Percentiles rank a stretch among this genome's conserved stretches.
These are phyloP conservation scores for Castanea crenata DNA, from an alignment of 306 rosid genomes.

Conservation along the genomic window DNA sequence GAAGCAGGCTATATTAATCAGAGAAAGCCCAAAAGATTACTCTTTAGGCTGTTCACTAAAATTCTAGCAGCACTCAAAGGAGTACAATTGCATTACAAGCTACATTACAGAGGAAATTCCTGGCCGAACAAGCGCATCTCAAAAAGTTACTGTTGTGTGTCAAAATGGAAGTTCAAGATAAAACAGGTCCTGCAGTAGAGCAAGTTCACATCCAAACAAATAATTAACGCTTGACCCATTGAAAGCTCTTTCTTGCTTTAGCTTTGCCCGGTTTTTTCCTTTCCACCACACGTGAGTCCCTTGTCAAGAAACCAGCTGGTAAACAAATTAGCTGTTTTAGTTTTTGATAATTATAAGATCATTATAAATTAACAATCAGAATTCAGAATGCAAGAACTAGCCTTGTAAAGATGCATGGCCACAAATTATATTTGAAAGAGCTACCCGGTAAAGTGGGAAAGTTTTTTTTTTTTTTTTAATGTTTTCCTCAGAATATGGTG, in stretches of 20 bases:
- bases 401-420: not conserved
- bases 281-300: constrained; percentile 90
- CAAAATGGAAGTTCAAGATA: constrained; percentile 29
- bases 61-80: constrained; percentile 19
- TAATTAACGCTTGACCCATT: constrained; percentile 94
- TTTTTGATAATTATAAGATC: not conserved
- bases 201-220: not conserved
- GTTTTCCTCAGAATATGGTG: not conserved
- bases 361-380: not conserved
- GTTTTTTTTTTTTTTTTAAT: not conserved
- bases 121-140: constrained; percentile 15
- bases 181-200: constrained; percentile 8
- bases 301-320: constrained; percentile 90
- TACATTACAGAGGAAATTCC: constrained; percentile 17
- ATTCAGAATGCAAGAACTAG: not conserved
- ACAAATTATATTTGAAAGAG: not conserved
- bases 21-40: constrained; percentile 67
- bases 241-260: constrained; percentile 96
- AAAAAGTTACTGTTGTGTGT: constrained; percentile 28
- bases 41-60: constrained; percentile 17
- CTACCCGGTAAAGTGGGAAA: not conserved
- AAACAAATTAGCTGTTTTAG: constrained; percentile 23
- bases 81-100: constrained; percentile 11
- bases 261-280: constrained; percentile 98
- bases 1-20: constrained; percentile 54